Conservation (phyloP, 2,329 filamentous ascomycete species). For the Colletotrichum simmondsii region DNA sequence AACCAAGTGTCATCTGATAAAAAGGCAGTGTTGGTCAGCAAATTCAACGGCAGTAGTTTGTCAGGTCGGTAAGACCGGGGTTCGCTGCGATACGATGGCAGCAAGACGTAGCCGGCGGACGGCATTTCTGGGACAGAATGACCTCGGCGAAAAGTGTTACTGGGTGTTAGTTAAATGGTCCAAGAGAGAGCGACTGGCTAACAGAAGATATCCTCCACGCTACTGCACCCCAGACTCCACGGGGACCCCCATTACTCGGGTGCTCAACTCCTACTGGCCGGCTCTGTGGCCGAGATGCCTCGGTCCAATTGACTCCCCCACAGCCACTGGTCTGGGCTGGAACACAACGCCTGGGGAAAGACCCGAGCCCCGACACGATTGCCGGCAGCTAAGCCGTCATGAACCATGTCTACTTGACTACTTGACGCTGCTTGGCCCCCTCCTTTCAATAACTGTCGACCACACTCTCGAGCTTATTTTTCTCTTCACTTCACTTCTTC, state of each 20-base stretch:
- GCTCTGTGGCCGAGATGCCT: constrained; percentile 30
- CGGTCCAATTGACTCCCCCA: constrained; percentile 29
- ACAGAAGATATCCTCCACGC: constrained; percentile 8
- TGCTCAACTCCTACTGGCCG: constrained; percentile 5
- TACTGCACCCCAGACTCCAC: constrained; percentile 30
- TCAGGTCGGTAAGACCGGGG: not conserved
- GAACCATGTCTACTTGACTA: constrained; percentile 30
- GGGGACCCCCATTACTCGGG: constrained; percentile 1
- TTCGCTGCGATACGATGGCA: not conserved
- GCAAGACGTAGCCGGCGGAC: not conserved
- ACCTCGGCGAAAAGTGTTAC: not conserved
- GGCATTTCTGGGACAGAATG: not conserved
- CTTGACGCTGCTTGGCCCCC: constrained; percentile 9
- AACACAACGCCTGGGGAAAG: constrained; percentile 5
- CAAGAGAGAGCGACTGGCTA: fast-evolving
- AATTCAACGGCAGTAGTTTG: not conserved
- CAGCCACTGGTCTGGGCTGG: constrained; percentile 13
- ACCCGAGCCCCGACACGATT: constrained; percentile 30
- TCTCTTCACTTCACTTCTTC: not conserved
- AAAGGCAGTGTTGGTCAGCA: not conserved
- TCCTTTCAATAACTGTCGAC: constrained; percentile 3
- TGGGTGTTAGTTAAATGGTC: not conserved
- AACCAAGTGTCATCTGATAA: constrained; percentile 11
- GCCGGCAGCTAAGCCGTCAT: constrained; percentile 31
- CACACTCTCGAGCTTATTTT: constrained; percentile 28